A percentile compares a stretch with the other conserved stretches of the same genome.
Conservation (phyloP, 1,284 basidiomycete genomes). For the Pulveroboletus sp. region DNA sequence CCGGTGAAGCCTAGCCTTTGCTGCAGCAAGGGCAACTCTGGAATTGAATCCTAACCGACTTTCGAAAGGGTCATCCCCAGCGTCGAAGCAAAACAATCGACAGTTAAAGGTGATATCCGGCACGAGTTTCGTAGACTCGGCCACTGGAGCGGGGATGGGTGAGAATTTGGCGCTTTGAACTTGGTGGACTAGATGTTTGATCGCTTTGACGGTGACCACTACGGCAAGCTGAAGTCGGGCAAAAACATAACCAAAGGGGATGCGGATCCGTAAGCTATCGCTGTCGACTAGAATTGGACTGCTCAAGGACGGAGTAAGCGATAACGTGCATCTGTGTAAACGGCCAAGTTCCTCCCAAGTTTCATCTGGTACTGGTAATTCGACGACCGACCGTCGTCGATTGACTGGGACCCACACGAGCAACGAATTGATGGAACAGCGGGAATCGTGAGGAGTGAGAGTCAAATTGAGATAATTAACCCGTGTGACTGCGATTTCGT, state of each 20-base stretch:
- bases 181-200: slow-evolving; percentile 58
- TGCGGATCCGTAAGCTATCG: slow-evolving; percentile 68
- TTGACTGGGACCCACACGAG: slow-evolving; percentile 45
- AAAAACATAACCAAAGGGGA: slow-evolving; percentile 79
- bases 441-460: slow-evolving; percentile 14
- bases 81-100: slow-evolving; percentile 67
- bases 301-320: slow-evolving; percentile 28
- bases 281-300: slow-evolving; percentile 48
- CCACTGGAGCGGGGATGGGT: slow-evolving; percentile 51
- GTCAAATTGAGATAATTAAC: slow-evolving; percentile 41
- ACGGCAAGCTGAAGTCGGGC: slow-evolving; percentile 71
- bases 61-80: slow-evolving; percentile 89
- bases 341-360: slow-evolving; percentile 81
- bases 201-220: slow-evolving; percentile 61
- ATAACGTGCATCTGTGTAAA: slow-evolving; percentile 59
- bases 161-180: slow-evolving; percentile 45
- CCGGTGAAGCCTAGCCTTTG: slow-evolving; percentile 69
- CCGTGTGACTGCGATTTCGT: slow-evolving; percentile 45
- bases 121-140: slow-evolving; percentile 69
- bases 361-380: slow-evolving; percentile 24
- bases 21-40: slow-evolving; percentile 75
- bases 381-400: slow-evolving; percentile 22
- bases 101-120: slow-evolving; percentile 67
- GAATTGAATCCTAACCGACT: slow-evolving; percentile 76
- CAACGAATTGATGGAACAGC: slow-evolving; percentile 37